phyloP scores from a whole-genome alignment of 148 eudicot species.

The Euryodendron excelsum region DNA sequence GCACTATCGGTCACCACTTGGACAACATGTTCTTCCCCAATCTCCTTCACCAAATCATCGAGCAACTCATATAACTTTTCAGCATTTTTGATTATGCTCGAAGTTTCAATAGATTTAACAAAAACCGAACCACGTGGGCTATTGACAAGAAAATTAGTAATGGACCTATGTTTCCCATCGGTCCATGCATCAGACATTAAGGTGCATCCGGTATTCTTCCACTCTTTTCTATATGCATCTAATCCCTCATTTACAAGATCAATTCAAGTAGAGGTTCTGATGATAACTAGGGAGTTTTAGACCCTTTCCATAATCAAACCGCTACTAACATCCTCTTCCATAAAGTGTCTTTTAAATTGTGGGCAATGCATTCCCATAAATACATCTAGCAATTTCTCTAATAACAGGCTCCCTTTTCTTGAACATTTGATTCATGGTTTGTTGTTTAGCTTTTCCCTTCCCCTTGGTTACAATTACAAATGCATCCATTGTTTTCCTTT shows the following conservation, averaged over 20 bases:
- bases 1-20: slow-evolving; percentile 14
- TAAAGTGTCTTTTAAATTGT: not conserved
- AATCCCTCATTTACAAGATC: not conserved
- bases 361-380: not conserved
- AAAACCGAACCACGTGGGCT: not conserved
- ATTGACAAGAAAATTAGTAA: not conserved
- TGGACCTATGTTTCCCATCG: not conserved
- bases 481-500: not conserved
- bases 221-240: not conserved
- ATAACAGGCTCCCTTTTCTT: not conserved
- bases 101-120: not conserved
- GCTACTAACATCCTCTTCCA: not conserved
- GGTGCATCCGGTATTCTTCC: not conserved
- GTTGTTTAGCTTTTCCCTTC: not conserved
- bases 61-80: not conserved
- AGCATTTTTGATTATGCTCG: not conserved
- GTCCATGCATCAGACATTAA: not conserved
- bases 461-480: not conserved
- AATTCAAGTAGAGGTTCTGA: not conserved
- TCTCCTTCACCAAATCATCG: not conserved
- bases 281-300: not conserved
- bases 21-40: not conserved
- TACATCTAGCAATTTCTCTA: not conserved
- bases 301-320: not conserved
- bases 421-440: not conserved